Evolutionary conservation across 1,139 yeast species (phyloP).

Genomic region (Blastobotrys capitulatus): DNA sequence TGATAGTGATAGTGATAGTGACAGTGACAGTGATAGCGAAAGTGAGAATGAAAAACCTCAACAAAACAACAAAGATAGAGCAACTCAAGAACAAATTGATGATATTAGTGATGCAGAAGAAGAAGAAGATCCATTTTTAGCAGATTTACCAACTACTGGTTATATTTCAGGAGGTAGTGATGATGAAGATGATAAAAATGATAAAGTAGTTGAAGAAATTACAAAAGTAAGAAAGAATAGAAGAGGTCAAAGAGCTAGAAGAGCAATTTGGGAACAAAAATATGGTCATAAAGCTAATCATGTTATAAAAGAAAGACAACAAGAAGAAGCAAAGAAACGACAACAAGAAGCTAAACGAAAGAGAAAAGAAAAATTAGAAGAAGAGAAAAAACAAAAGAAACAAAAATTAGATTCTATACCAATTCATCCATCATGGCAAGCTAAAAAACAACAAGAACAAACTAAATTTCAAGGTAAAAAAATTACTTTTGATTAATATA

Average conservation of each 20-base stretch:
- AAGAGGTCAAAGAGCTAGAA: slow-evolving; percentile 96
- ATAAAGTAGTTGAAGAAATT: slow-evolving; percentile 52
- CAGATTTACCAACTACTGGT: slow-evolving; percentile 62
- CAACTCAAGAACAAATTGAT: slow-evolving; percentile 14
- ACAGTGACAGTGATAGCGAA: not conserved
- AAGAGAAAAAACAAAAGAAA: slow-evolving; percentile 20
- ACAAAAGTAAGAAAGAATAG: slow-evolving; percentile 66
- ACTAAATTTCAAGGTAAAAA: slow-evolving; percentile 81
- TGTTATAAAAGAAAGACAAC: slow-evolving; percentile 55
- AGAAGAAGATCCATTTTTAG: slow-evolving; percentile 36
- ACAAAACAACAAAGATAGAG: slow-evolving; percentile 22
- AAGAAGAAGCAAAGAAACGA: slow-evolving; percentile 45
- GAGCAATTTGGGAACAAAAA: slow-evolving; percentile 91
- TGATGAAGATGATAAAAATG: slow-evolving; percentile 53
- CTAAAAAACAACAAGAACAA: slow-evolving; percentile 64
- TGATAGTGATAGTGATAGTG: slow-evolving; percentile 15
- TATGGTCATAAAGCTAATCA: slow-evolving; percentile 85
- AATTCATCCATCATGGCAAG: slow-evolving; percentile 96
- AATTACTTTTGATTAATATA: slow-evolving; percentile 48
- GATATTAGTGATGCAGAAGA: slow-evolving; percentile 11
- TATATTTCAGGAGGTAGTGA: slow-evolving; percentile 76
- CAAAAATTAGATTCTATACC: slow-evolving; percentile 29
- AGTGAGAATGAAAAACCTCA: slow-evolving; percentile 15
- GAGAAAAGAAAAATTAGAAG: slow-evolving; percentile 35
- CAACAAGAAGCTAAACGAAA: slow-evolving; percentile 40